phyloP scores from a whole-genome alignment of 2,329 filamentous ascomycete species.

The Pseudocercospora crystallina region DNA sequence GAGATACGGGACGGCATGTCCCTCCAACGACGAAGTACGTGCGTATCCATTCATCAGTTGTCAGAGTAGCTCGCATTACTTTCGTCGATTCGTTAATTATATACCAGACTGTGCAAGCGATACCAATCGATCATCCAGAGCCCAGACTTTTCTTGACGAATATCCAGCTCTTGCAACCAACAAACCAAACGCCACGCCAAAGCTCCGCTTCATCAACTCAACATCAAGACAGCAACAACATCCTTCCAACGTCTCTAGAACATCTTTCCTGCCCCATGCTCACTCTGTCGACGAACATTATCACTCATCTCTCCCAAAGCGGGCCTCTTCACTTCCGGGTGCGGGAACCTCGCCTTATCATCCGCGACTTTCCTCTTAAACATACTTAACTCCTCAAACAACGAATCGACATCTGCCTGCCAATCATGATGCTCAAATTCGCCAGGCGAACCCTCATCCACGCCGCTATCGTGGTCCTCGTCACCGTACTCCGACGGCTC shows the following conservation, averaged over 20 bases:
- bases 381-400: slow-evolving; percentile 75
- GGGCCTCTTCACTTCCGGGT: slow-evolving; percentile 6
- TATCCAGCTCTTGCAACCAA: neutral
- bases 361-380: slow-evolving; percentile 85
- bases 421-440: slow-evolving; percentile 44
- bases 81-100: slow-evolving; percentile 4
- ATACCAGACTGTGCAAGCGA: slow-evolving; percentile 3
- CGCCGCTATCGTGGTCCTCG: slow-evolving; percentile 57
- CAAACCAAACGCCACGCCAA: neutral
- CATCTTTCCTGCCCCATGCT: neutral
- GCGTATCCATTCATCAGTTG: too few relatives aligned
- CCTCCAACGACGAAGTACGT: too few relatives aligned
- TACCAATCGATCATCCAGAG: neutral
- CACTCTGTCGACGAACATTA: neutral
- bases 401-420: slow-evolving; percentile 80
- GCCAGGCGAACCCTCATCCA: slow-evolving; percentile 47
- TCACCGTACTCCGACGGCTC: slow-evolving; percentile 50
- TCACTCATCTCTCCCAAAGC: slow-evolving; percentile 5
- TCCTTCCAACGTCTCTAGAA: too few relatives aligned
- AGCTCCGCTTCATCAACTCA: neutral
- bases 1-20: neutral
- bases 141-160: neutral
- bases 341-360: slow-evolving; percentile 66
- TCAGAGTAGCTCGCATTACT: too few relatives aligned
- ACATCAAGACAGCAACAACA: neutral